Evolutionary conservation across 805 yeast genomes (phyloP), one percentile per base, ranked within the genome.

Genomic region (Metahyphopichia silvanorum): DNA sequence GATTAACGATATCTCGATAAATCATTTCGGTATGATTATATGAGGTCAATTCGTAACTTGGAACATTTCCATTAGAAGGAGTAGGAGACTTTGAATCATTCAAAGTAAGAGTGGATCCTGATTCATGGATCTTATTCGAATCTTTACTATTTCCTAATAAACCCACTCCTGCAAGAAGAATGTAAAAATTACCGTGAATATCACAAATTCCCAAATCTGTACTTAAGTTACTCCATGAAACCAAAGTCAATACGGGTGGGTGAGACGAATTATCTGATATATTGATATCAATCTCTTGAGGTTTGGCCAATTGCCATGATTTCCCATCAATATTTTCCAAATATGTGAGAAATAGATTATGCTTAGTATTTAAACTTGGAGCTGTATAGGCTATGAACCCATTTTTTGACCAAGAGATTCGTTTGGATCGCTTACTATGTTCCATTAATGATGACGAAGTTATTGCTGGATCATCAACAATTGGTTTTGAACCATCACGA

Each of bases 181-280:
- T 55, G 43, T 57, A 66, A 35, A 67, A 63, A 39, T 80, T 77
- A 2, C 96, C 96, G 22, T 66, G 51, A 15, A 69, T 71, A 53
- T 89, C 98, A 27, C 84, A 69, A 3, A 84, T 75, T 2, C 94
- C 94, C 29, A 93, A 67, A 49, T 89, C 95, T 35, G 84, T 78
- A 27, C 91, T 91, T 1, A 80, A 64, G 29, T 79, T 76, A 37
- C 93, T 80, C 88, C 96, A 93, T 24, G 72, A 63, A 5, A 86
- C 72, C 16, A 68, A 48, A 1, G 67, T 46, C 6, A 77, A 49
- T 34, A 57, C 61, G 26, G 68, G 69, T 25, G 30, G 34, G 32
- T n/a, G 31, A 13, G 12, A 20, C 11, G 33, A 17, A 7, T 23
- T 21, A 28, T 44, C 48, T 14, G 48, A 46, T 27, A 51, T 57